Evolutionary conservation across 2,329 filamentous ascomycete species (phyloP).

Genomic region (Sporothrix luriei): DNA sequence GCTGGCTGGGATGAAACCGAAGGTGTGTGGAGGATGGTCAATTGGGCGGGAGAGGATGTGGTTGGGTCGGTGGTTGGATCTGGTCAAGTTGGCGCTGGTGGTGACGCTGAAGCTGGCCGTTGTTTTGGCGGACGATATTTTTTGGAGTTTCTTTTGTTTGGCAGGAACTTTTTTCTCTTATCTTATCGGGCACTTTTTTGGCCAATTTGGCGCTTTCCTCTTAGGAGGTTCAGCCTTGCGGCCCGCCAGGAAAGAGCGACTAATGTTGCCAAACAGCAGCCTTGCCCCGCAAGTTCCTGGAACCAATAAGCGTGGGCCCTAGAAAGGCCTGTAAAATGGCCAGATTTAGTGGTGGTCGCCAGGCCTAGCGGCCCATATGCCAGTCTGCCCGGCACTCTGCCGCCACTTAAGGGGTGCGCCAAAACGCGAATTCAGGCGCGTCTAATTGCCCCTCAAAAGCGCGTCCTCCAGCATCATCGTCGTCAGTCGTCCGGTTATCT

Average conservation of each 20-base stretch:
- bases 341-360: conserved; percentile 5
- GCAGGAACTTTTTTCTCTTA: conserved; percentile 34
- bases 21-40: not conserved
- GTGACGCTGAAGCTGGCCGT: not conserved
- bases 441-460: conserved; percentile 25
- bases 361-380: not conserved
- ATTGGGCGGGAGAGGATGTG: not conserved
- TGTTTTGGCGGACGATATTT: conserved; percentile 27
- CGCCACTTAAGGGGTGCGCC: not conserved
- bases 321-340: not conserved
- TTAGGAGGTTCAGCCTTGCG: conserved; percentile 27
- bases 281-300: conserved; percentile 33
- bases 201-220: not conserved
- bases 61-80: not conserved
- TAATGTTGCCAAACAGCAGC: conserved; percentile 8
- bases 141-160: conserved; percentile 25
- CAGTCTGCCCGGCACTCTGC: not conserved
- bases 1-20: not conserved
- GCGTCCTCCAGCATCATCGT: conserved; percentile 14
- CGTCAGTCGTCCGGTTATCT: not conserved
- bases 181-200: conserved; percentile 32
- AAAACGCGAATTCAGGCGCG: conserved; percentile 28
- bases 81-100: not conserved
- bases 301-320: conserved; percentile 22
- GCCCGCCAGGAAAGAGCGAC: conserved; percentile 20